A percentile compares a stretch with the other conserved stretches of the same genome.
Conservation (phyloP, 257 asterid genomes). For the Nicotiana otophora region DNA sequence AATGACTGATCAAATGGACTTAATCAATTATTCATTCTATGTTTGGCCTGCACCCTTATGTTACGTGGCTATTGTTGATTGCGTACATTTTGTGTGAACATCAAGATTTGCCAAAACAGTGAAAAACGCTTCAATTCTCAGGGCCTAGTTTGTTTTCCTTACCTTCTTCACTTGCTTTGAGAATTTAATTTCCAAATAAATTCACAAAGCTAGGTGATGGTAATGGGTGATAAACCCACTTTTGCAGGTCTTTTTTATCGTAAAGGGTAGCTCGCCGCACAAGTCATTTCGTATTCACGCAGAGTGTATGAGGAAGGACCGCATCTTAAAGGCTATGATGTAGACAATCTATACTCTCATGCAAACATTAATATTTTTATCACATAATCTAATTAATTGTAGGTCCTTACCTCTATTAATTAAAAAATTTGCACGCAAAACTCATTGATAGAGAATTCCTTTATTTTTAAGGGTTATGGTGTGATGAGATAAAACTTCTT, state of each 20-base stretch:
- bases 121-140: not conserved
- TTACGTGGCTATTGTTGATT: not conserved
- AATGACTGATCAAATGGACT: slow-evolving; percentile 23
- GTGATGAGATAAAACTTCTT: too few species aligned
- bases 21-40: slow-evolving; percentile 7
- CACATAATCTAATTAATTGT: too few species aligned
- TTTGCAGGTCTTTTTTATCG: too few species aligned
- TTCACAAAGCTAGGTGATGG: not conserved
- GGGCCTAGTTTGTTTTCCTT: not conserved
- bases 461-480: too few species aligned
- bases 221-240: not conserved
- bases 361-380: too few species aligned
- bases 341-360: too few species aligned
- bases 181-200: not conserved
- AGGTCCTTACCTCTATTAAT: too few species aligned
- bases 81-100: not conserved
- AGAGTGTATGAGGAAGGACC: rapidly evolving
- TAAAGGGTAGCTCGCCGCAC: rapidly evolving
- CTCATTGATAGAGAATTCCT: too few species aligned
- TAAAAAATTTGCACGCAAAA: too few species aligned
- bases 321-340: too few species aligned
- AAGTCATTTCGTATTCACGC: rapidly evolving
- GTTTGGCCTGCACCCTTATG: not conserved
- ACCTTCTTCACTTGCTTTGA: not conserved
- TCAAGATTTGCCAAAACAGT: too few species aligned